phyloP scores from a whole-genome alignment of 2,329 filamentous ascomycete species.

The Paradendryphiella salina region DNA sequence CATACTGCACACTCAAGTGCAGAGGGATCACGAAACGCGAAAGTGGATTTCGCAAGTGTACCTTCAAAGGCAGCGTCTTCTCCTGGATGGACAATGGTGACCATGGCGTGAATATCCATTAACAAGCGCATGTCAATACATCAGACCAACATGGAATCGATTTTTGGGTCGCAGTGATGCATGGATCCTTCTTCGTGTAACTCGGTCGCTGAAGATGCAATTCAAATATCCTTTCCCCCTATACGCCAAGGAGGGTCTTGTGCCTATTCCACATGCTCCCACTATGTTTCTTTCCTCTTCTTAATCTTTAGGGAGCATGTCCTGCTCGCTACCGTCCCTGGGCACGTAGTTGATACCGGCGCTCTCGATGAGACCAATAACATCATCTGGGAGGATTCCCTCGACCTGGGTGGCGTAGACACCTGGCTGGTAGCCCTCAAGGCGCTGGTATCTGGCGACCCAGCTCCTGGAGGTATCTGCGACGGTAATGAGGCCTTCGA shows the following conservation, averaged over 20 bases:
- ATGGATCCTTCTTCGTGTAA: conserved; percentile 20
- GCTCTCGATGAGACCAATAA: conserved; percentile 59
- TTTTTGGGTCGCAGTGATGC: neutral
- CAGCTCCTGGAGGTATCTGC: conserved; percentile 82
- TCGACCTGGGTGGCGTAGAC: conserved; percentile 95
- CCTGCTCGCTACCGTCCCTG: conserved; percentile 44
- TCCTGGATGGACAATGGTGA: no score
- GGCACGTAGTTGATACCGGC: conserved; percentile 65
- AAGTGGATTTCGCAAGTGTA: no score
- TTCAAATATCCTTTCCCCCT: neutral
- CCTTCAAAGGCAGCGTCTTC: no score
- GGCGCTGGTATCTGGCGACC: conserved; percentile 95
- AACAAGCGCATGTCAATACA: no score
- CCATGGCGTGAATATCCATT: no score
- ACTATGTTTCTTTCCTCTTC: neutral
- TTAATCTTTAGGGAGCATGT: conserved; percentile 42
- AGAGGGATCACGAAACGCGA: no score
- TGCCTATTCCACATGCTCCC: neutral
- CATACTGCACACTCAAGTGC: no score
- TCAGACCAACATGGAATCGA: no score
- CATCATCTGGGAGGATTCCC: conserved; percentile 68
- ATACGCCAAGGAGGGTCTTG: neutral
- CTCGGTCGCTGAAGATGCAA: conserved; percentile 35
- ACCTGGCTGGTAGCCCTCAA: conserved; percentile 84
- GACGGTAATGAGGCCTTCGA: conserved; percentile 87